Evolutionary conservation across 108 stramenopile species (phyloP), one percentile per base, ranked within the genome.

Genomic region (Conticribra guillardii): DNA sequence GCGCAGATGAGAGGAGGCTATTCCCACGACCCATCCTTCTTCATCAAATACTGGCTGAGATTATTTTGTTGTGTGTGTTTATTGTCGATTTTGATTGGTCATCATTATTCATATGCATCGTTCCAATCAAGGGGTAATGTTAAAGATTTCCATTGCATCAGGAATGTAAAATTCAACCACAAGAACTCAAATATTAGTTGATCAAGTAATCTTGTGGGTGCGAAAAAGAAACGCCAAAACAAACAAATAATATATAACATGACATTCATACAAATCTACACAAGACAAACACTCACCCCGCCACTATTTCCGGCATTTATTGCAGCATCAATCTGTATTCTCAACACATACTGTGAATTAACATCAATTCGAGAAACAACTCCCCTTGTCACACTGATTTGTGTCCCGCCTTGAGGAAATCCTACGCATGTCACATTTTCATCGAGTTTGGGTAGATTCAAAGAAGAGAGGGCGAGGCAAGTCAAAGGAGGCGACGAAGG

Each of bases 261-360:
- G 8, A 17, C 9, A 59, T 5, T 33, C 2, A 14, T 21, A 60
- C 18, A 8, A 41, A 11, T 23, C 32, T 5, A 60, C 0, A 3
- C 0, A 21, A 23, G 24, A 44, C 59, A 60, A 14, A 22, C 5
- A 48, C 71, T 56, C 7, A 62, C 71, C 54, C 79, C 79, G 32
- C 88, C 86, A 47, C 73, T 76, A 68, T 88, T 88, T 14, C 86
- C 87, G 1, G 81, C 79, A 62, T 89, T 87, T 59, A 87, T 86
- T 33, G 88, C 87, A 5, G 87, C 87, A 65, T 87, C 87, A 63
- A 89, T 88, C 65, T 90, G 87, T 30, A 90, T 85, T 24, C 87
- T 67, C 41, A 90, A 52, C 21, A 88, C 70, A 53, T 62, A 64
- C 37, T 77, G 66, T 32, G 82, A 41, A 55, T 75, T 60, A 0